Evolutionary conservation across 768 basidiomycete species (phyloP), one percentile per base, ranked within the genome.

Genomic region (Suillus cothurnatus): DNA sequence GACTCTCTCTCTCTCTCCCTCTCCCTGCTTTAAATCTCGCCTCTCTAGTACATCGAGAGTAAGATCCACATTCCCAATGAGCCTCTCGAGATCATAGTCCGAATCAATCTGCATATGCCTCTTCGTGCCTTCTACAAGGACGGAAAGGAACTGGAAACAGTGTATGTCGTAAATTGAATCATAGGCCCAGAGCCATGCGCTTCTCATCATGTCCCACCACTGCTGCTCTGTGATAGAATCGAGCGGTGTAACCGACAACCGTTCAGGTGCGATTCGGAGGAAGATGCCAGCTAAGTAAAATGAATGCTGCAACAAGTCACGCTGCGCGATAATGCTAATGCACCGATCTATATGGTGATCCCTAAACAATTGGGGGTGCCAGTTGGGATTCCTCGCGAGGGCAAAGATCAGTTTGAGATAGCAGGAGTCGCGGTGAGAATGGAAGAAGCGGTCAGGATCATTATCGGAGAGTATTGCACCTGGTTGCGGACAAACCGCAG

Each of bases 121-220:
- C n/a, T 19, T 52, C 28, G 50, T 31, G 17, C 50, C 17, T 31
- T 52, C 50, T 17, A 52, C 50, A 52, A 52, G 50, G 28, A 31
- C 28, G 28, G 50, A 28, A 31, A 52, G 50, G 50, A 31, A 19
- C 50, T 52, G 17, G 17, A 31, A 28, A 28, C 50, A 31, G 17
- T 31, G 17, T 19, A 31, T 52, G 28, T 52, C 50, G 6, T 15
- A 2, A 15, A 7, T 6, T 14, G 3, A 3, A 23, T 2, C 2
- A 1, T 1, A 0, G 45, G n/a, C 12, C 2, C 1, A 0, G n/a
- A 0, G 0, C 47, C 47, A 49, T 49, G 47, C 47, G 2, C 0
- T 0, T 0, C 14, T 49, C 2, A 52, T 52, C 8, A 19, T 9
- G 17, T 28, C 26, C 50, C 50, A 52, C 50, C 50, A 52, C 50